Conservation (phyloP, 2,329 filamentous ascomycete genomes). For the Aureobasidium sp. region DNA sequence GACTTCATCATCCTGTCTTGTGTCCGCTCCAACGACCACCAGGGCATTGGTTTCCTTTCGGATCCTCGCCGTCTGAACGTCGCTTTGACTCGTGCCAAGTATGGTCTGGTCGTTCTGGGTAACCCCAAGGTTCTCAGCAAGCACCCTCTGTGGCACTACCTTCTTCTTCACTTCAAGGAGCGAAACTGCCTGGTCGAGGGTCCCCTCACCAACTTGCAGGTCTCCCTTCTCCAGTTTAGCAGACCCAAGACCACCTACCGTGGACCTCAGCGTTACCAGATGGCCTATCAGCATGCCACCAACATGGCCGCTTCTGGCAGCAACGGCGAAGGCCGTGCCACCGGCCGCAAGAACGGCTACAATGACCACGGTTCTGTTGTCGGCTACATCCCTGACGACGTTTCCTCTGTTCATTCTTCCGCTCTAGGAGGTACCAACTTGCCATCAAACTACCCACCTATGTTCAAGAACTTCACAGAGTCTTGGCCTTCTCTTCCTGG, state of each 20-base stretch:
- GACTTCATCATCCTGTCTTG: conserved; percentile 98
- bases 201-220: conserved; percentile 89
- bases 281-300: conserved; percentile 63
- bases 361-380: conserved; percentile 80
- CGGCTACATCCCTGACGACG: conserved; percentile 94
- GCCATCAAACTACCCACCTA: conserved; percentile 76
- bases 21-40: conserved; percentile 96
- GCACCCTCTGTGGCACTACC: conserved; percentile 94
- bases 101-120: conserved; percentile 89
- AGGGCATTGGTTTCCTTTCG: conserved; percentile 97
- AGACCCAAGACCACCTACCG: conserved; percentile 89
- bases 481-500: conserved; percentile 73
- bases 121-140: conserved; percentile 97
- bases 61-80: conserved; percentile 97
- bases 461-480: conserved; percentile 93
- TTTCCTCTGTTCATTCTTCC: conserved; percentile 92
- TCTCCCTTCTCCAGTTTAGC: conserved; percentile 89
- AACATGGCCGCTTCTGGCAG: conserved; percentile 48
- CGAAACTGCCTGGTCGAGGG: conserved; percentile 93
- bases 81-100: conserved; percentile 92
- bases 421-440: conserved; percentile 61
- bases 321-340: conserved; percentile 30
- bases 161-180: conserved; percentile 94
- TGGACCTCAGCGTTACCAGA: conserved; percentile 77
- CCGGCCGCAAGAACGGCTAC: conserved; percentile 44